Percentiles rank a stretch among this genome's conserved stretches.
Evolutionary conservation across 2,329 filamentous ascomycete species (phyloP).

Genomic region (Ceratocystis diversiconidia): DNA sequence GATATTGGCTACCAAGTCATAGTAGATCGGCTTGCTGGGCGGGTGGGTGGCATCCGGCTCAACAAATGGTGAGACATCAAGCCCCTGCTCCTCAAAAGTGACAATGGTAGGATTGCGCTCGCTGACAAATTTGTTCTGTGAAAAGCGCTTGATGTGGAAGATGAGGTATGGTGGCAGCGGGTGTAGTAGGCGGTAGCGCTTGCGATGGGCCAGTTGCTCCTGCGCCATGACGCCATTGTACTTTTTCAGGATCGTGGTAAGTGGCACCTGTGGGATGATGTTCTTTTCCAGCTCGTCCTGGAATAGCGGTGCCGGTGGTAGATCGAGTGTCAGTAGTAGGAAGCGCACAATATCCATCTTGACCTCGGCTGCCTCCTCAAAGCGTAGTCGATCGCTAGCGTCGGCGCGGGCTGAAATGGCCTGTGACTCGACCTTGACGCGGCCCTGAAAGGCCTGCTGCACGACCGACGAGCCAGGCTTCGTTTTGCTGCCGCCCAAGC

Average conservation of each 20-base stretch:
- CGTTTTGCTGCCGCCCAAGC: slow-evolving; percentile 76
- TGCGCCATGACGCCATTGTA: slow-evolving; percentile 83
- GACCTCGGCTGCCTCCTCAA: slow-evolving; percentile 78
- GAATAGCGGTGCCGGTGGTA: slow-evolving; percentile 84
- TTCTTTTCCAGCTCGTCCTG: slow-evolving; percentile 89
- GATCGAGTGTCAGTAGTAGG: slow-evolving; percentile 82
- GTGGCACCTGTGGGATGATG: slow-evolving; percentile 84
- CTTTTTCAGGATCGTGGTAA: slow-evolving; percentile 72
- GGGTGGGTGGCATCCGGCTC: slow-evolving; percentile 65
- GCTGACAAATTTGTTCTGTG: slow-evolving; percentile 86
- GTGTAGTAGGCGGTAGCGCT: slow-evolving; percentile 78
- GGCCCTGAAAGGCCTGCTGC: slow-evolving; percentile 87
- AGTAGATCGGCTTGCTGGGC: slow-evolving; percentile 71
- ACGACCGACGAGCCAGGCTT: slow-evolving; percentile 75
- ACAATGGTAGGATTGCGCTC: slow-evolving; percentile 98
- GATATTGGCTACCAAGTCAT: slow-evolving; percentile 92
- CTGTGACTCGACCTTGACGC: slow-evolving; percentile 82
- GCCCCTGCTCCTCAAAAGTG: slow-evolving; percentile 69
- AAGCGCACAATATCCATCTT: slow-evolving; percentile 66
- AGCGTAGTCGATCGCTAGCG: slow-evolving; percentile 71
- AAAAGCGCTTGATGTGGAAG: slow-evolving; percentile 96
- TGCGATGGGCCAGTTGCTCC: slow-evolving; percentile 76
- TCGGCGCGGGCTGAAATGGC: slow-evolving; percentile 85
- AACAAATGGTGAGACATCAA: slow-evolving; percentile 83
- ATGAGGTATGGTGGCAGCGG: slow-evolving; percentile 82